Base-by-base conservation (phyloP, 2,329 filamentous ascomycete genomes). In the Zymoseptoria tritici region DNA sequence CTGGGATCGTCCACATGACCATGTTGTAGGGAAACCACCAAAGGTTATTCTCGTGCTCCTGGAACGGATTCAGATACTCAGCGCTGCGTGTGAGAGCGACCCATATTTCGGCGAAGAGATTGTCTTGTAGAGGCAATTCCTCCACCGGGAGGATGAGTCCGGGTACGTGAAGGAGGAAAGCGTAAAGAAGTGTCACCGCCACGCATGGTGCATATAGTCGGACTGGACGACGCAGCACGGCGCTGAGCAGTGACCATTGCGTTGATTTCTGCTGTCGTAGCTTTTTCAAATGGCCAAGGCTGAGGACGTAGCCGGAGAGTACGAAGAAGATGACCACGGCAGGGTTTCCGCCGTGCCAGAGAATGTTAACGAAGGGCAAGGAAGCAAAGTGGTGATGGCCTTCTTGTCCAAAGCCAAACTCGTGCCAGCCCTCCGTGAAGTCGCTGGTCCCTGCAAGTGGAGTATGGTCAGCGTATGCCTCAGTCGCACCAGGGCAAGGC, bases 301-400 rank as follows among this genome's bases (percentile, higher is more conserved):
- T 51, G 24, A 57, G 46, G 49, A 51, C 46, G 46, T 22, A 19
- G 49, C 50, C n/a, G 46, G 51, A 52, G 55, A 57, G n/a, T 16
- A 57, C 55, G 22, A 57, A 13, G 24, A 29, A 21, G 49, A 57
- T 29, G 21, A 21, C 20, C 7, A 52, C 31, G 13, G 24, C 24
- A n/a, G 31, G 22, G 49, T 24, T 11, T 36, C 54, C 46, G 1
- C 84, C 84, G 0, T 78, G 77, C 66, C 86, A 85, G 63, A 87
- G 78, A 36, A 77, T 74, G 36, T 86, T 78, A 31, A 89, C 68
- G 1, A 79, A 77, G 5, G 85, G 85, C 3, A 89, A 75, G 59
- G 77, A 69, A 64, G 74, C 72, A 62, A 85, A 71, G 68, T 80
- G 70, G 67, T 79, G 73, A 52, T 77, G 71, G 62, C 75, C 73